Conservation (phyloP, 176 grass and related monocot genomes). For the Zizania latifolia region DNA sequence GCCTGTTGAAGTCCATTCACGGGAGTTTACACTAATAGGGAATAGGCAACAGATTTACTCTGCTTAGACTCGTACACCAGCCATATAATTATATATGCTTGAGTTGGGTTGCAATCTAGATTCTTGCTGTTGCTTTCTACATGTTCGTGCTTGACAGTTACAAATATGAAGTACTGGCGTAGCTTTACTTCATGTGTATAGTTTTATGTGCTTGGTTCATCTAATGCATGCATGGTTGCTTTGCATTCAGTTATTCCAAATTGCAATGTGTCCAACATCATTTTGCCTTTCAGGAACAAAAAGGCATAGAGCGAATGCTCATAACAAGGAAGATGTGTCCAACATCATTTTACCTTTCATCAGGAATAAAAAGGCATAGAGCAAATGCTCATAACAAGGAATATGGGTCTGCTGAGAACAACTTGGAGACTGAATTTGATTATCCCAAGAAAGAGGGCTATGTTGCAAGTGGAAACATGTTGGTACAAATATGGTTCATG, state of each 20-base stretch:
- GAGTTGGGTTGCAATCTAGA: background rate
- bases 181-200: background rate
- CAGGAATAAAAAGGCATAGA: slow-evolving; percentile 39
- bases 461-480: slow-evolving; percentile 28
- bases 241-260: slow-evolving; percentile 10
- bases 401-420: background rate
- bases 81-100: background rate
- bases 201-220: background rate
- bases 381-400: background rate
- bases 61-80: background rate
- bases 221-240: background rate
- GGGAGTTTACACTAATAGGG: background rate
- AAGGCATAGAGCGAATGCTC: slow-evolving; percentile 18
- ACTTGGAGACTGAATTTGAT: slow-evolving; percentile 7
- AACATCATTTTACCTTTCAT: slow-evolving; percentile 17
- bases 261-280: background rate
- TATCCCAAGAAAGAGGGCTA: background rate
- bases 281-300: slow-evolving; percentile 41
- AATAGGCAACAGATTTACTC: background rate
- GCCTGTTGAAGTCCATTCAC: background rate
- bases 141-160: background rate
- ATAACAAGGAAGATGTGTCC: background rate
- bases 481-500: slow-evolving; percentile 52
- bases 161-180: background rate
- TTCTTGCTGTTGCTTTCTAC: background rate